Evolutionary conservation across 2,329 filamentous ascomycete species (phyloP).

Genomic region (Graphium sp.): DNA sequence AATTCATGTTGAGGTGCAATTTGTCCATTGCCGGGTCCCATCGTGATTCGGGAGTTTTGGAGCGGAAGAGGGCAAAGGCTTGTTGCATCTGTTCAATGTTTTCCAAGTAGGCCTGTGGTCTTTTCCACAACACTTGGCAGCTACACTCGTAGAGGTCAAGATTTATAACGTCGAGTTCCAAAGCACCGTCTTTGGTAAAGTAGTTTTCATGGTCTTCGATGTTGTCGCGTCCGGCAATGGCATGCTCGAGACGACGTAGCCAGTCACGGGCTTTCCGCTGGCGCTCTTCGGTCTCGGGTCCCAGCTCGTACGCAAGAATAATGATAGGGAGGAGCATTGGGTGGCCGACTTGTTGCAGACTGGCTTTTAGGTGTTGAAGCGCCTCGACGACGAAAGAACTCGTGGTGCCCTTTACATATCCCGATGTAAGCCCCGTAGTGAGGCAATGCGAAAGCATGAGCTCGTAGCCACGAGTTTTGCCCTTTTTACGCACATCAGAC

Average conservation of each 20-base stretch:
- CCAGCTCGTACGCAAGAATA: slow-evolving; percentile 40
- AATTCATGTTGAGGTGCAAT: slow-evolving; percentile 33
- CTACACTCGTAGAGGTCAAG: slow-evolving; percentile 47
- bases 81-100: slow-evolving; percentile 29
- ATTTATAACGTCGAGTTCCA: slow-evolving; percentile 44
- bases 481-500: slow-evolving; percentile 49
- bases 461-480: slow-evolving; percentile 46
- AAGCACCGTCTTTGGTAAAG: slow-evolving; percentile 26
- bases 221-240: slow-evolving; percentile 42
- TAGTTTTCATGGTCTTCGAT: slow-evolving; percentile 38
- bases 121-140: slow-evolving; percentile 43
- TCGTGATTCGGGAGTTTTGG: too few species aligned
- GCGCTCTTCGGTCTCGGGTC: slow-evolving; percentile 37
- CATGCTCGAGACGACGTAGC: slow-evolving; percentile 43
- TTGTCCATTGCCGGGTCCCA: slow-evolving; percentile 17
- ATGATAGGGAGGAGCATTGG: slow-evolving; percentile 41
- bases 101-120: slow-evolving; percentile 41
- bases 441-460: slow-evolving; percentile 43
- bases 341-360: slow-evolving; percentile 32
- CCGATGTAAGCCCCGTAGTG: slow-evolving; percentile 35
- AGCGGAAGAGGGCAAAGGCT: slow-evolving; percentile 29
- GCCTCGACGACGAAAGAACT: slow-evolving; percentile 33
- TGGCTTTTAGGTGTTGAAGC: slow-evolving; percentile 31
- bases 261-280: slow-evolving; percentile 47
- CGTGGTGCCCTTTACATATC: slow-evolving; percentile 43